Percentiles rank a stretch among this genome's conserved stretches.
Conservation (phyloP, 208 protist species). For the Trypanosoma rangeli region DNA sequence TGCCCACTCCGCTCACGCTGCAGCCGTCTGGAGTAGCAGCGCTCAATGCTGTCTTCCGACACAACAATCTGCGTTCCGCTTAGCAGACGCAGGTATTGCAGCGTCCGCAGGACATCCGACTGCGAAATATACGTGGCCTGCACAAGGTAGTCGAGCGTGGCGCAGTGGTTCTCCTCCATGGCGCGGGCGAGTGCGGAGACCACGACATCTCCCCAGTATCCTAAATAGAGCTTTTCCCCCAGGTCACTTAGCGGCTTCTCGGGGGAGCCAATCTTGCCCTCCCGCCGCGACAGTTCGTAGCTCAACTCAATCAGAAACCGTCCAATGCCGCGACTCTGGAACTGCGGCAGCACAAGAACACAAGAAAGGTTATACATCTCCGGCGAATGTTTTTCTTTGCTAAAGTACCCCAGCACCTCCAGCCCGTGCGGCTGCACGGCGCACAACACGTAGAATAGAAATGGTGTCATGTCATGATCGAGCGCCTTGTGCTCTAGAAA, state of each 20-base stretch:
- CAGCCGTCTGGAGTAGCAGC: slow-evolving; percentile 70
- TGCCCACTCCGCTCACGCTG: slow-evolving; percentile 64
- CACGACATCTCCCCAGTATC: slow-evolving; percentile 94
- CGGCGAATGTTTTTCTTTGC: slow-evolving; percentile 96
- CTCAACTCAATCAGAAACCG: slow-evolving; percentile 98
- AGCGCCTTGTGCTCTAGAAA: slow-evolving; percentile 99
- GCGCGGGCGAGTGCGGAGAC: slow-evolving; percentile 75
- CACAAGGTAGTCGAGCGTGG: slow-evolving; percentile 78
- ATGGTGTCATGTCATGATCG: slow-evolving; percentile 99
- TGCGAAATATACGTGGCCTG: slow-evolving; percentile 80
- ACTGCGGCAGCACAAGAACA: slow-evolving; percentile 98
- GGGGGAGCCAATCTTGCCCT: slow-evolving; percentile 96
- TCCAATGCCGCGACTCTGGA: slow-evolving; percentile 96
- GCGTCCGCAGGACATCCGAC: slow-evolving; percentile 66
- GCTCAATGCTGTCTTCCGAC: slow-evolving; percentile 75
- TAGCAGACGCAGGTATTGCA: slow-evolving; percentile 66
- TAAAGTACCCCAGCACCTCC: slow-evolving; percentile 99
- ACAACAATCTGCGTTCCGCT: slow-evolving; percentile 72
- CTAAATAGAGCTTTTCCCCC: slow-evolving; percentile 93
- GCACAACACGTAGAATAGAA: slow-evolving; percentile 99
- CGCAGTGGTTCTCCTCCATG: slow-evolving; percentile 74
- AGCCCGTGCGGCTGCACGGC: slow-evolving; percentile 92
- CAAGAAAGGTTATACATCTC: slow-evolving; percentile 99
- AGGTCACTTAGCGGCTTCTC: slow-evolving; percentile 99
- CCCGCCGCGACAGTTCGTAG: slow-evolving; percentile 97